Conservation (phyloP, 2,329 filamentous ascomycete genomes). For the Gremmenia infestans region DNA sequence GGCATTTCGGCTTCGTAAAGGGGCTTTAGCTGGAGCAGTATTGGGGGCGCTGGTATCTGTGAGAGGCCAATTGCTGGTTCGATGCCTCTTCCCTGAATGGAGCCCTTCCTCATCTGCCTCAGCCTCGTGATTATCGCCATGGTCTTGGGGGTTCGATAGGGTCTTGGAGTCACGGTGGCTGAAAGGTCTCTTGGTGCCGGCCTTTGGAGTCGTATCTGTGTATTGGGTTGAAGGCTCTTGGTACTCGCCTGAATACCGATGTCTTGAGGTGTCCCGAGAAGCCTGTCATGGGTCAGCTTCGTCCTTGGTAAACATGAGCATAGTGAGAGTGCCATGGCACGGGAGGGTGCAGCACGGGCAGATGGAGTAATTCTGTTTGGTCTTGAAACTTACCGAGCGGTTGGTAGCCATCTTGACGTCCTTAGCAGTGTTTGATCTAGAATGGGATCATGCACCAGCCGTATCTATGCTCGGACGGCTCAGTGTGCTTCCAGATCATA, state of each 20-base stretch:
- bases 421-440: not conserved
- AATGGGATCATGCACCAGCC: slow-evolving; percentile 1
- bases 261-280: slow-evolving; percentile 12
- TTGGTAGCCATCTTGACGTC: slow-evolving; percentile 7
- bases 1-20: slow-evolving; percentile 21
- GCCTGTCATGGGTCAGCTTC: slow-evolving; percentile 1
- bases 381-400: slow-evolving; percentile 7
- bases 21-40: slow-evolving; percentile 7
- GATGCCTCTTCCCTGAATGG: slow-evolving; percentile 38
- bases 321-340: not conserved
- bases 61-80: slow-evolving; percentile 41
- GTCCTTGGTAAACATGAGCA: not conserved
- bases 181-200: slow-evolving; percentile 30
- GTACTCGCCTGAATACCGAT: slow-evolving; percentile 8
- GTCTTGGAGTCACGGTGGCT: slow-evolving; percentile 26
- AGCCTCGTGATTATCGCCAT: slow-evolving; percentile 27
- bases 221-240: not conserved
- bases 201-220: slow-evolving; percentile 5
- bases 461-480: not conserved
- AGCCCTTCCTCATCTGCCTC: slow-evolving; percentile 16
- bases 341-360: slow-evolving; percentile 6
- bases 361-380: not conserved
- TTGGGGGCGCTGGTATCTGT: slow-evolving; percentile 7
- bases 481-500: not conserved
- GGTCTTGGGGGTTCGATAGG: slow-evolving; percentile 27